Base-by-base conservation (phyloP, 441 rosid species). In the Croton laevigatus region DNA sequence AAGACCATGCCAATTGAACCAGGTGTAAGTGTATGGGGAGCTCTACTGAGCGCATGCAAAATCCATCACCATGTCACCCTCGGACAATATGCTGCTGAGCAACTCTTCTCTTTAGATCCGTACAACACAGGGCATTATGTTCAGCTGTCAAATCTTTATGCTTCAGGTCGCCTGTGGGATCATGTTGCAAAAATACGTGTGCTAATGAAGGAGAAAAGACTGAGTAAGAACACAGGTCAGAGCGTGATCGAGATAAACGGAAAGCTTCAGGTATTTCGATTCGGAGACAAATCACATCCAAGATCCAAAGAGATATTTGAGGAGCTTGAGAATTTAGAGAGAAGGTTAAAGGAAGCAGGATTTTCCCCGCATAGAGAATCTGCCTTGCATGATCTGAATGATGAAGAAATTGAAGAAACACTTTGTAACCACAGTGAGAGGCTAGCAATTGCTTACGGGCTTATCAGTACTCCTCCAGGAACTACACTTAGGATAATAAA, bases 111-210 rank as follows among this genome's bases (percentile, higher is more conserved):
- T 2, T 71, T 91, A 54, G 91, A 92, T 71, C 83, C 90, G 45
- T 69, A 76, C 68, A 87, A 86, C 77, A 88, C 87, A 32, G 93
- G 96, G 64, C 90, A 88, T 68, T 90, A 85, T 69, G 90, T 92
- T 71, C 94, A 86, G 82, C 90, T 92, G 42, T 90, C 96, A 22
- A 88, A 92, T 75, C 89, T 92, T 71, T 92, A 92, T 71, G 97
- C 96, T 71, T 83, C 91, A 55, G 83, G 83, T 8, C 74, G 82
- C 66, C 59, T 87, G 78, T 90, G 93, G 94, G 85, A 85, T 70
- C 75, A 55, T 36, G 88, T 89, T 73, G 84, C 84, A 65, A 87
- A 81, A 71, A 19, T 89, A 52, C 79, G 94, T 11, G 75, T 83
- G 59, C 59, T 74, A 80, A 89, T 88, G 96, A 88, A 66, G 77